Evolutionary conservation across 805 yeast species (phyloP).

Genomic region (Ogataea philodendri): DNA sequence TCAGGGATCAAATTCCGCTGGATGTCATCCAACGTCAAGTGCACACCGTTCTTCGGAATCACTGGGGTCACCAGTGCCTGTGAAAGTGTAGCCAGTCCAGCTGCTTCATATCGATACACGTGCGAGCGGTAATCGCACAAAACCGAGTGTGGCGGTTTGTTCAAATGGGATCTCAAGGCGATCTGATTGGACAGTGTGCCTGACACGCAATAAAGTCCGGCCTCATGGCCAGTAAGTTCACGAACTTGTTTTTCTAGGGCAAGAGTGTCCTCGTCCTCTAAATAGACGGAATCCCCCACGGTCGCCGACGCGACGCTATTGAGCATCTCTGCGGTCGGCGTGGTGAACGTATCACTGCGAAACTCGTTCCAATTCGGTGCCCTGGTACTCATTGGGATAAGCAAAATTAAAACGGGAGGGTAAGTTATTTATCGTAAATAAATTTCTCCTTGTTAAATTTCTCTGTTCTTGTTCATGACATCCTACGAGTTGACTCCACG

Average conservation of each 20-base stretch:
- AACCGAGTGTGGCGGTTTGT: constrained; percentile 83
- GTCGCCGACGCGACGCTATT: constrained; percentile 55
- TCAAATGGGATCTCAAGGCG: constrained; percentile 70
- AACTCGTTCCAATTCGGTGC: constrained; percentile 44
- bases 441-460: constrained; percentile 3
- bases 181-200: constrained; percentile 92
- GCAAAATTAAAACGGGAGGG: constrained; percentile 7
- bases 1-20: constrained; percentile 58
- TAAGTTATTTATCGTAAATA: constrained; percentile 1
- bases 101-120: constrained; percentile 82
- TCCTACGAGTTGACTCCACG: constrained; percentile 29
- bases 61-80: constrained; percentile 92
- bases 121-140: constrained; percentile 86
- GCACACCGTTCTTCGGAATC: constrained; percentile 68
- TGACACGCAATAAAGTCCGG: constrained; percentile 79
- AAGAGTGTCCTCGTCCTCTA: constrained; percentile 72
- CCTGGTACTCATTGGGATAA: constrained; percentile 4
- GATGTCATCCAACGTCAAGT: constrained; percentile 80
- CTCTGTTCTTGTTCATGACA: constrained; percentile 17
- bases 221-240: constrained; percentile 70
- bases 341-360: constrained; percentile 86
- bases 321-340: constrained; percentile 75
- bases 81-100: constrained; percentile 83
- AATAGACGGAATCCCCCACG: constrained; percentile 86
- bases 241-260: constrained; percentile 65